These are phyloP conservation scores for Alternaria gaisen DNA, from an alignment of 2,329 filamentous ascomycete genomes.

Conservation along the genomic window DNA sequence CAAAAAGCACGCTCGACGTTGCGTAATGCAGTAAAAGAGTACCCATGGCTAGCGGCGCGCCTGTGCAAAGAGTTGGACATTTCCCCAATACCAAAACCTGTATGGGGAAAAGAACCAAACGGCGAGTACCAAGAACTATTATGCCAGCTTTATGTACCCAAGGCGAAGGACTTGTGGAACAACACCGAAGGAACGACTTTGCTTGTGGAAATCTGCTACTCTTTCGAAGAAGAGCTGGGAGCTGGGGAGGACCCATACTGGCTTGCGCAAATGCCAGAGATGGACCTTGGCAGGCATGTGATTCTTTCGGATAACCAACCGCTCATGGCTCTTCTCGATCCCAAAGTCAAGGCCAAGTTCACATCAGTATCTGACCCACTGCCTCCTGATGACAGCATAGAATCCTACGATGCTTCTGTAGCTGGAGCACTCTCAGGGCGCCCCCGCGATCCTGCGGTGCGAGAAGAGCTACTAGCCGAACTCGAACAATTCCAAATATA, in stretches of 20 bases:
- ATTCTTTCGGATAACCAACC: constrained; percentile 78
- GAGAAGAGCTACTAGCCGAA: constrained; percentile 33
- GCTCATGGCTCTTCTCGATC: constrained; percentile 75
- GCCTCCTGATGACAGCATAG: constrained; percentile 67
- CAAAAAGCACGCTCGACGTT: constrained; percentile 72
- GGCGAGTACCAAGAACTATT: constrained; percentile 73
- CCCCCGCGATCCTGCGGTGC: constrained; percentile 13
- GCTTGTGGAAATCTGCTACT: constrained; percentile 73
- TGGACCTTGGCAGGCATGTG: constrained; percentile 75
- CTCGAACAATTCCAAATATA: constrained; percentile 39
- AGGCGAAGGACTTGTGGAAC: constrained; percentile 87
- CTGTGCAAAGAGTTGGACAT: constrained; percentile 84
- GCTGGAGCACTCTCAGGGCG: not conserved
- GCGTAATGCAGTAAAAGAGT: constrained; percentile 70
- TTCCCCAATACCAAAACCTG: constrained; percentile 74
- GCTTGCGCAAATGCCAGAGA: constrained; percentile 40
- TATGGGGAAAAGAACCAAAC: constrained; percentile 82
- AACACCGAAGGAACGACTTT: constrained; percentile 74
- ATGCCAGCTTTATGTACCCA: constrained; percentile 77
- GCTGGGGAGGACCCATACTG: constrained; percentile 42
- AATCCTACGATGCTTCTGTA: constrained; percentile 31
- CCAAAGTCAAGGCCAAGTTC: constrained; percentile 62
- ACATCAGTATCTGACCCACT: constrained; percentile 81
- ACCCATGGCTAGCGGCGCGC: constrained; percentile 85
- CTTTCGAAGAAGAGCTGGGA: constrained; percentile 44